Base-by-base conservation (phyloP, 116 monocot genomes). In the Cymodocea nodosa region DNA sequence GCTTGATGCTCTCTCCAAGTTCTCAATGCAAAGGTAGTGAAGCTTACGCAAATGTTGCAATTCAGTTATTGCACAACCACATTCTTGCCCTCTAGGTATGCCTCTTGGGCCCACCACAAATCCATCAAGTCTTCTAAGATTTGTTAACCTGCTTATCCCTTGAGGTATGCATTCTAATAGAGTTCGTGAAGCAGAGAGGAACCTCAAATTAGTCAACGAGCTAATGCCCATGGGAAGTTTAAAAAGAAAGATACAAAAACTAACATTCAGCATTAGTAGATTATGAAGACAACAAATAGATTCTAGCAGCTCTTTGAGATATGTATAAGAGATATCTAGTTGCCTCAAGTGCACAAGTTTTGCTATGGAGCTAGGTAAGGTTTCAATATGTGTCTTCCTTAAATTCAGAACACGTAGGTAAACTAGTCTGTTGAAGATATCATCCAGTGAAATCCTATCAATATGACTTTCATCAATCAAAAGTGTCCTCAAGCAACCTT, bases 331-430 rank as follows among this genome's bases (percentile, higher is more conserved):
- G 25, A 79, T 61, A 15, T 71, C 64, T 23, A 84, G 50, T 34
- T 67, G 77, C 40, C 76, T 84, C 57, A 84, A 35, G 50, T 74
- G 74, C 57, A 77, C 20, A 23, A 80, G 57, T 39, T 68, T 54
- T 50, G 64, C 71, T 37, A 80, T 14, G 4, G 71, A 66, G 35
- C 55, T 18, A 16, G 84, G 84, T 23, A 84, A 50, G 54, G 12
- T 30, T n/a, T 55, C 63, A 35, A 75, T 64, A 7, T 19, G 11
- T 44, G 64, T 69, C 12, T 52, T 25, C 10, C 16, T 24, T 13
- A 75, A 19, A 69, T 69, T 62, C 37, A 75, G 34, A 20, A 69
- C 62, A 23, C 73, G 34, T 49, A 75, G n/a, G 48, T 48, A 24
- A 49, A 17, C 48, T 15, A 63, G 25, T 40, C 39, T 56, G 20